Evolutionary conservation across 371 early-diverging fungal genomes (phyloP), one percentile per base, ranked within the genome.

Genomic region (Mucor piriformis): DNA sequence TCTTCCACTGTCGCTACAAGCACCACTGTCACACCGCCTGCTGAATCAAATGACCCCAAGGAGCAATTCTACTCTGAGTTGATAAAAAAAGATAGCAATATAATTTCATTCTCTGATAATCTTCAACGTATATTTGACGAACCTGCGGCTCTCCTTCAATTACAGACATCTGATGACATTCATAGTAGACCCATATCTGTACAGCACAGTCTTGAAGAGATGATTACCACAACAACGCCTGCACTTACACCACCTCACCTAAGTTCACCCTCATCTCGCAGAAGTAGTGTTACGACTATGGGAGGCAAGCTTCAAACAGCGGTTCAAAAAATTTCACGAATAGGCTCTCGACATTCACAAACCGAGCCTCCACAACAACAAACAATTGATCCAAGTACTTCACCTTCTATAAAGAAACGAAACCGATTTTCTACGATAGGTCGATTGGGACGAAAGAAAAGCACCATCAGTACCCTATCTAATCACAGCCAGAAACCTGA

Each of bases 91-190:
- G 49, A 49, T n/a, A 49, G 18, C 29, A 32, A 49, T 10, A 3
- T 49, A 1, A 49, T 29, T n/a, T 49, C 49, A 49, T 49, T 49
- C 3, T 32, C 49, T 3, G 49, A 49, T 29, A 49, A 49, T 10
- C 3, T 29, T 3, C 27, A 49, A 49, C 27, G 16, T 16, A 16
- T 49, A 49, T 49, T 49, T 49, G 49, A 49, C 16, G 49, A 32
- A 49, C 33, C 27, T 4, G 16, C 38, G 2, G 4, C 49, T 15
- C 46, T 24, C 12, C 3, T 46, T 13, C 46, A 8, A 46, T 42
- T 18, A 20, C 8, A 42, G 8, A 42, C n/a, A 18, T n/a, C 18
- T 37, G 37, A 37, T 13, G 37, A 11, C 42, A 42, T 6, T 10
- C 16, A 42, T 18, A 16, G 16, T n/a, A 16, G 42, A 42, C n/a